Percentiles rank a stretch among this genome's conserved stretches.
phyloP scores from a whole-genome alignment of 495 filamentous ascomycete genomes.

The Talaromyces liani region DNA sequence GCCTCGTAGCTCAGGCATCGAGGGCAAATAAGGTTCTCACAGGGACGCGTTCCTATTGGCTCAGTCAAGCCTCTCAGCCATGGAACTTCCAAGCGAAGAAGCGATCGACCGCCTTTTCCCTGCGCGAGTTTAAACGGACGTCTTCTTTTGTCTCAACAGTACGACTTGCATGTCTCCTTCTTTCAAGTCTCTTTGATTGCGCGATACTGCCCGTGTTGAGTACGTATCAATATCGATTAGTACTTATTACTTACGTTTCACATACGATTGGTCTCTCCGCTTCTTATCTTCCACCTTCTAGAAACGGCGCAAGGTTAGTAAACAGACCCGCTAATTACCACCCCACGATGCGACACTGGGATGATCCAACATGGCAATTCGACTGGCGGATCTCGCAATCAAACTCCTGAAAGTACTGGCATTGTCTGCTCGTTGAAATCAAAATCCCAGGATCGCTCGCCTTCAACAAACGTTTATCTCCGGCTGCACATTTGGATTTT shows the following conservation, averaged over 20 bases:
- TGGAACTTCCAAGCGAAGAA: too few species aligned
- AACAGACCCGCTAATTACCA: constrained; percentile 2
- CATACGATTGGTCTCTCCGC: neutral
- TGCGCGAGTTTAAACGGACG: neutral
- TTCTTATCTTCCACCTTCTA: neutral
- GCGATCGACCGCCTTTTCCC: neutral
- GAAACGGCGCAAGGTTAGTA: neutral
- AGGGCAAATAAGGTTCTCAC: neutral
- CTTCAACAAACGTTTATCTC: neutral
- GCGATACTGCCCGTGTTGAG: neutral
- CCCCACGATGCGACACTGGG: constrained; percentile 3
- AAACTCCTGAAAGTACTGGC: neutral
- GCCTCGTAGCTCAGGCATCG: neutral
- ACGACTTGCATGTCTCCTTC: neutral
- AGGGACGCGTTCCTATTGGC: neutral
- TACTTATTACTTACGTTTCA: neutral
- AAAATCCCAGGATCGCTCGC: neutral
- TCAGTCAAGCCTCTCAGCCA: too few species aligned
- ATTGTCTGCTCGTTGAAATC: neutral
- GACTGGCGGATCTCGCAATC: neutral
- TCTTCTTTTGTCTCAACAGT: neutral
- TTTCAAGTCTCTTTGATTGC: neutral
- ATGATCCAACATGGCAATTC: neutral
- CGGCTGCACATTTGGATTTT: neutral
- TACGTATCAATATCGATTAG: neutral